Percentiles rank a stretch among this genome's conserved stretches.
Conservation (phyloP, 768 basidiomycete species). For the Sporobolomyces phaffii region DNA sequence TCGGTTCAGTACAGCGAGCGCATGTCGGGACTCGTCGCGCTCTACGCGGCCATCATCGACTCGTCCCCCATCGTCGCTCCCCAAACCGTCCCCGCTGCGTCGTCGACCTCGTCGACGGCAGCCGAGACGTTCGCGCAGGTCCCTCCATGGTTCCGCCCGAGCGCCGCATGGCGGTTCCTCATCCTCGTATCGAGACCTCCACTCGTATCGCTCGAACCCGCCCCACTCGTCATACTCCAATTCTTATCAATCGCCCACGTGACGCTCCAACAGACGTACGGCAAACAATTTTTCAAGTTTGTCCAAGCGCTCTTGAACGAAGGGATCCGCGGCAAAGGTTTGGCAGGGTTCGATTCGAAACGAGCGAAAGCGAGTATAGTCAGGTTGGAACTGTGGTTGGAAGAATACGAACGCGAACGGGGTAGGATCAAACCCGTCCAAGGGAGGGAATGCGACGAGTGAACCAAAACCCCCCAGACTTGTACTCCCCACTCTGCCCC, state of each 20-base stretch:
- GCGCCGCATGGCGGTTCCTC: slow-evolving; percentile 38
- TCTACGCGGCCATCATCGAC: slow-evolving; percentile 28
- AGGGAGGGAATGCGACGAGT: slow-evolving; percentile 20
- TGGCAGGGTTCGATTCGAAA: slow-evolving; percentile 29
- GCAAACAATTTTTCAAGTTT: slow-evolving; percentile 36
- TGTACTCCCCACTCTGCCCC: not conserved
- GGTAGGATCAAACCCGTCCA: not conserved
- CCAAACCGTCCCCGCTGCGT: slow-evolving; percentile 7
- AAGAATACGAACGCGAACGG: slow-evolving; percentile 31
- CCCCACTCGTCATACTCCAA: slow-evolving; percentile 34
- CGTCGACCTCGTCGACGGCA: not conserved
- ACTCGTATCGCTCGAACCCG: slow-evolving; percentile 35
- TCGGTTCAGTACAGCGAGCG: slow-evolving; percentile 29
- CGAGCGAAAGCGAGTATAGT: slow-evolving; percentile 14
- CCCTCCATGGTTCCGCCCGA: slow-evolving; percentile 40
- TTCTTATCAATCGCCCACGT: slow-evolving; percentile 34
- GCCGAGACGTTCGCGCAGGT: slow-evolving; percentile 15
- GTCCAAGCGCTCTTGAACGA: slow-evolving; percentile 32
- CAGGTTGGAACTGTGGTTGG: slow-evolving; percentile 30
- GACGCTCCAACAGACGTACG: slow-evolving; percentile 26
- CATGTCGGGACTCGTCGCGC: slow-evolving; percentile 29
- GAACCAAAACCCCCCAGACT: not conserved
- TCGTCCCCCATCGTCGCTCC: slow-evolving; percentile 29
- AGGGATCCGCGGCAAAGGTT: slow-evolving; percentile 35
- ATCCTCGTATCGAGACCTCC: slow-evolving; percentile 33